These are phyloP conservation scores for Prunus dulcis DNA, from an alignment of 306 rosid species.

Conservation along the genomic window DNA sequence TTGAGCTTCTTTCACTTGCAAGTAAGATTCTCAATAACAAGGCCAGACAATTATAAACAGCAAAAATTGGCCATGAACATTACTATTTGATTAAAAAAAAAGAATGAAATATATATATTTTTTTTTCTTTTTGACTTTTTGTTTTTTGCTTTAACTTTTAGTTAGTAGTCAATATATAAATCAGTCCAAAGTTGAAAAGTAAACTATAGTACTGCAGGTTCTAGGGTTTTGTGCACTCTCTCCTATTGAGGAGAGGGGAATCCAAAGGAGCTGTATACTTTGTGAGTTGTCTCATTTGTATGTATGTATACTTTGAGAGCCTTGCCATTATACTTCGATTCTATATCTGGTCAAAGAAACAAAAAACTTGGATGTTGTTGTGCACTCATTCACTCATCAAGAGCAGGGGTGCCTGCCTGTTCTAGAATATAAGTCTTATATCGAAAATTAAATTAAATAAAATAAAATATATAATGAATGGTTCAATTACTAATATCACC, in stretches of 20 bases:
- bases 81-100: too few species aligned
- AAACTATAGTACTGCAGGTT: conserved; percentile 27
- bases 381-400: background rate
- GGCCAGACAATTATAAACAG: too few species aligned
- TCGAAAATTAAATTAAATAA: too few species aligned
- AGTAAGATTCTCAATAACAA: too few species aligned
- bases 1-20: too few species aligned
- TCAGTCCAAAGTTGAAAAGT: conserved; percentile 20
- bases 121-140: background rate
- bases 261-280: conserved; percentile 29
- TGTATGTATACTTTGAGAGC: background rate
- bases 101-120: background rate
- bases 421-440: too few species aligned
- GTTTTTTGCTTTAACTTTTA: background rate
- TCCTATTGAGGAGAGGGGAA: conserved; percentile 25
- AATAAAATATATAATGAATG: too few species aligned
- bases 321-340: background rate
- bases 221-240: conserved; percentile 41
- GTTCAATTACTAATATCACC: too few species aligned
- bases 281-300: background rate
- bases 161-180: conserved; percentile 23
- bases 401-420: too few species aligned
- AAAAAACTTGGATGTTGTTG: background rate
- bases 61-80: too few species aligned
- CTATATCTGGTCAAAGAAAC: background rate